phyloP scores from a whole-genome alignment of 106 monocot species.

The Platanthera zijinensis region DNA sequence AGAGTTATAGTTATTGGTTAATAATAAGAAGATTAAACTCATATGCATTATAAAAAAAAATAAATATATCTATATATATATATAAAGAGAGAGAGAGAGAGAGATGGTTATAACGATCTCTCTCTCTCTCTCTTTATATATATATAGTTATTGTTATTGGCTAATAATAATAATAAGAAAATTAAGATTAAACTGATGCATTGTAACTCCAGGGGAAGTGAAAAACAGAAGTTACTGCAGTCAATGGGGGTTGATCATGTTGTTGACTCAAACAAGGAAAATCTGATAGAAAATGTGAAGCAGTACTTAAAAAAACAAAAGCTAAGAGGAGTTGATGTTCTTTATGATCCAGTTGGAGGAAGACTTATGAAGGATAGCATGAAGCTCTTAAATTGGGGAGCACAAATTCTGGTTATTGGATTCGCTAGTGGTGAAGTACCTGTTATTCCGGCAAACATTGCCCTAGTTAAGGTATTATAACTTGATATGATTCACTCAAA shows the following conservation, averaged over 20 bases:
- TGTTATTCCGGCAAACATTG: conserved; percentile 93
- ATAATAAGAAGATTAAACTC: no score
- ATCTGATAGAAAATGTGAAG: conserved; percentile 65
- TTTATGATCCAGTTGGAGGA: conserved; percentile 98
- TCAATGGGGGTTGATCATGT: conserved; percentile 83
- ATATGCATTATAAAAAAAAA: no score
- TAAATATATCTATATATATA: no score
- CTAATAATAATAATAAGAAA: background rate
- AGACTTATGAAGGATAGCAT: conserved; percentile 70
- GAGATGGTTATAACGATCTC: no score
- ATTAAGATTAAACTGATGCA: background rate
- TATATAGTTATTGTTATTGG: background rate
- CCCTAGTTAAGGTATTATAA: conserved; percentile 80
- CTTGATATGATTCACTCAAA: conserved; percentile 1
- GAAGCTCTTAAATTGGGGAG: conserved; percentile 97
- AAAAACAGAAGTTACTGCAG: conserved; percentile 64
- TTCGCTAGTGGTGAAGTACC: conserved; percentile 99
- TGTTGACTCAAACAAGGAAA: conserved; percentile 55
- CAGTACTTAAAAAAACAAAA: conserved; percentile 56
- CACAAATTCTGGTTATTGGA: conserved; percentile 90
- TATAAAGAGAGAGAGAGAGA: no score
- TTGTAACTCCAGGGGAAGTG: conserved; percentile 56
- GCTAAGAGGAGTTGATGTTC: conserved; percentile 89
- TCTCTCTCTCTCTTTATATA: background rate
- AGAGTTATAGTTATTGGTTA: no score